Conservation (phyloP, 2,329 filamentous ascomycete species). For the Talaromyces sp. region DNA sequence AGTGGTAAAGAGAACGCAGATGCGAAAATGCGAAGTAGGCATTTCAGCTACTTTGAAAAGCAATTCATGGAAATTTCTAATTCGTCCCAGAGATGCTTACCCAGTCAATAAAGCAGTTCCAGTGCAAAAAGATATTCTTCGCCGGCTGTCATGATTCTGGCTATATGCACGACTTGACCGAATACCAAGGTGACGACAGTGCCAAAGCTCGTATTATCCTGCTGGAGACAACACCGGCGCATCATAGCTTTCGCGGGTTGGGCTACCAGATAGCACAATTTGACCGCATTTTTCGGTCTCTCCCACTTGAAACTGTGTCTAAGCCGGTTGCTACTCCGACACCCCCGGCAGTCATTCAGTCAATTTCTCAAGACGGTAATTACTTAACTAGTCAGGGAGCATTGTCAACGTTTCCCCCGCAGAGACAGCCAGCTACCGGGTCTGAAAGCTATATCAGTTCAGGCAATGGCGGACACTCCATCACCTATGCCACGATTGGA, state of each 20-base stretch:
- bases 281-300: neutral
- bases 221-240: neutral
- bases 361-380: neutral
- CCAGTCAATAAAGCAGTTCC: neutral
- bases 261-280: neutral
- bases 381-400: neutral
- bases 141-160: neutral
- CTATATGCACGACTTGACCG: neutral
- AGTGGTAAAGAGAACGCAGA: neutral
- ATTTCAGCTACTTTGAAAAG: neutral
- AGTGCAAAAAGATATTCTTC: neutral
- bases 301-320: neutral
- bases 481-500: neutral
- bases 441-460: neutral
- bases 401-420: neutral
- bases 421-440: neutral
- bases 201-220: neutral
- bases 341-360: neutral
- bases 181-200: neutral
- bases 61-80: neutral
- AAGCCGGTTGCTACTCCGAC: neutral
- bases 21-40: neutral
- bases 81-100: neutral
- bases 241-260: neutral
- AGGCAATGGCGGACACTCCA: neutral